Base-by-base conservation (phyloP, 1,284 basidiomycete genomes). In the Blastosporella zonata region DNA sequence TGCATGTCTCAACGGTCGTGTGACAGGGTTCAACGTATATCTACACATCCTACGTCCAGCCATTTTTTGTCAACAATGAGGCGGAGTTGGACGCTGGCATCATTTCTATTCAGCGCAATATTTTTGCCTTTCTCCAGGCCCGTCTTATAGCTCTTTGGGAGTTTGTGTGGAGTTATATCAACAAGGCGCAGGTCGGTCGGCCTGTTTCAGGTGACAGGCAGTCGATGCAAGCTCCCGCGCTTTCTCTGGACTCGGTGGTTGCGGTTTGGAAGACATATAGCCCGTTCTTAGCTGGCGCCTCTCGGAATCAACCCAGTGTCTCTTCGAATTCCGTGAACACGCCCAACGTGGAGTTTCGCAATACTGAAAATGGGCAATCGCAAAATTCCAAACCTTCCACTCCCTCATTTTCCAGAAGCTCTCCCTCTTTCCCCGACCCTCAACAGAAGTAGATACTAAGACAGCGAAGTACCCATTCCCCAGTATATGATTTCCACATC, bases 21-120 rank as follows among this genome's bases (percentile, higher is more conserved):
- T 40, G 13, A 20, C 55, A 90, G 87, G 88, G 87, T 47, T 85
- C 87, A 6, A 79, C 79, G 1, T 88, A 82, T 67, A 68, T 92
- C 49, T 92, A 87, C 68, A 69, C 73, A 47, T 69, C 71, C 4
- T 81, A 82, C 62, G 64, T 91, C 12, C 76, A 80, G 37, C 89
- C 89, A 0, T 82, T 84, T 66, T 78, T 87, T 61, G 58, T 65
- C 44, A 72, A 74, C 53, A 81, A 91, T 60, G 87, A 91, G 62
- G 67, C 67, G 3, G 75, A 82, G 25, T 75, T 92, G 43, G 88
- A 92, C 58, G 73, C 74, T 2, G 75, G 81, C 55, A 77, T 90
- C 47, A 64, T 68, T 33, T 68, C 77, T 5, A 72, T 78, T 4
- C 79, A 82, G 52, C 62, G 62, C 49, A 84, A 81, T 57, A 59